Percentiles rank a stretch among this genome's conserved stretches.
These are phyloP conservation scores for Cryptococcus sp. DNA, from an alignment of 1,284 basidiomycete genomes.

Conservation along the genomic window DNA sequence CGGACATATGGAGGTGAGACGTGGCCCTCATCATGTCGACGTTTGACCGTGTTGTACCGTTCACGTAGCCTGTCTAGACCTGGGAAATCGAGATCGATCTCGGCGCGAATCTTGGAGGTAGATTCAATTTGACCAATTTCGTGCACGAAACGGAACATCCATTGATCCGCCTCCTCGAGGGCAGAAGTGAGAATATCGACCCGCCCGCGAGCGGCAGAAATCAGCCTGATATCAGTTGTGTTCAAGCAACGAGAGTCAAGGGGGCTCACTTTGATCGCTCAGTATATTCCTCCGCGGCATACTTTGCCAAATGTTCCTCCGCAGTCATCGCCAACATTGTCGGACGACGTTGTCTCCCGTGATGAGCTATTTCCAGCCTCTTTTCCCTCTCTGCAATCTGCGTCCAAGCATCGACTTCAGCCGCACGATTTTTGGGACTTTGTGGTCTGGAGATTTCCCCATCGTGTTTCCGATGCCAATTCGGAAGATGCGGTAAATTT, in stretches of 20 bases:
- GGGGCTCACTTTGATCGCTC: slow-evolving; percentile 22
- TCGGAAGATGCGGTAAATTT: too few species aligned
- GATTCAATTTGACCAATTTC: slow-evolving; percentile 30
- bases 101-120: slow-evolving; percentile 22
- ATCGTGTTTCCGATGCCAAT: too few species aligned
- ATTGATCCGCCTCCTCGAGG: slow-evolving; percentile 16
- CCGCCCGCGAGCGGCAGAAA: slow-evolving; percentile 7
- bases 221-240: too few species aligned
- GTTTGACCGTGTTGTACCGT: not conserved
- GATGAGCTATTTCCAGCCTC: not conserved
- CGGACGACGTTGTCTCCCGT: slow-evolving; percentile 7
- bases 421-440: not conserved
- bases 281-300: slow-evolving; percentile 26
- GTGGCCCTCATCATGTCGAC: not conserved
- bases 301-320: slow-evolving; percentile 10
- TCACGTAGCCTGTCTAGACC: not conserved
- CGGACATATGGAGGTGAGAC: too few species aligned
- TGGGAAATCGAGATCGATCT: slow-evolving; percentile 26
- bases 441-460: not conserved
- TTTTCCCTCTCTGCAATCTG: not conserved
- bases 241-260: too few species aligned
- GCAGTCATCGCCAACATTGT: slow-evolving; percentile 19
- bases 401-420: not conserved
- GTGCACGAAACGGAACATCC: slow-evolving; percentile 24
- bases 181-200: slow-evolving; percentile 13